Base-by-base conservation (phyloP, 371 early-diverging fungal genomes). In the Haplosporangium sp. region DNA sequence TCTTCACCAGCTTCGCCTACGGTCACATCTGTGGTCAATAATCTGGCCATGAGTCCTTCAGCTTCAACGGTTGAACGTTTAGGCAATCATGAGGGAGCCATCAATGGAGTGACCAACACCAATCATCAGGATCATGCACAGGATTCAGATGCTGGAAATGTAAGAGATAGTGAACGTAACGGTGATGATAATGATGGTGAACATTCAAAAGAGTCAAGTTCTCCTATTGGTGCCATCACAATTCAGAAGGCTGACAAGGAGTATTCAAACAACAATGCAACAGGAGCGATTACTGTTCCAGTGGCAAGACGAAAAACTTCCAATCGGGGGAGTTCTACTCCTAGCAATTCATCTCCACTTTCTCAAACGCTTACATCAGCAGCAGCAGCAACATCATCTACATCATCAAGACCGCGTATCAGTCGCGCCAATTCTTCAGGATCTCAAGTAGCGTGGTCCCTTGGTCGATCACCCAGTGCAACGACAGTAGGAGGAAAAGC, bases 1-100 rank as follows among this genome's bases (percentile, higher is more conserved):
- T 77, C 77, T 7, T 77, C 77, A 13, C 77, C 77, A 1, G 65
- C 63, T 5, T 66, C 77, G 4, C 67, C 77, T 3, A 52, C 66
- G 9, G 50, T 1, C 8, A 8, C 61, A n/a, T 27, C 10, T 4
- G 34, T 20, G 6, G 11, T 15, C 27, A 27, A 27, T 7, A 55
- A 20, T 34, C 20, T 58, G 20, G 35, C 47, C 20, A 65, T 72
- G 59, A 65, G 53, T n/a, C 63, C n/a, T 15, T 37, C 55, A 37
- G 37, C 34, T 1, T 4, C 35, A 17, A n/a, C 40, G 13, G 34
- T 39, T 3, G 47, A 45, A 15, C 47, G 19, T 39, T 35, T 27
- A 57, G 42, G 2, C 10, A 5, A 4, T 34, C 19, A 9, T 20
- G 34, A 55, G 11, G 39, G 65, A n/a, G 13, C 11, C 13, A 37